Evolutionary conservation across 306 rosid species (phyloP).

Genomic region (Alnus glutinosa): DNA sequence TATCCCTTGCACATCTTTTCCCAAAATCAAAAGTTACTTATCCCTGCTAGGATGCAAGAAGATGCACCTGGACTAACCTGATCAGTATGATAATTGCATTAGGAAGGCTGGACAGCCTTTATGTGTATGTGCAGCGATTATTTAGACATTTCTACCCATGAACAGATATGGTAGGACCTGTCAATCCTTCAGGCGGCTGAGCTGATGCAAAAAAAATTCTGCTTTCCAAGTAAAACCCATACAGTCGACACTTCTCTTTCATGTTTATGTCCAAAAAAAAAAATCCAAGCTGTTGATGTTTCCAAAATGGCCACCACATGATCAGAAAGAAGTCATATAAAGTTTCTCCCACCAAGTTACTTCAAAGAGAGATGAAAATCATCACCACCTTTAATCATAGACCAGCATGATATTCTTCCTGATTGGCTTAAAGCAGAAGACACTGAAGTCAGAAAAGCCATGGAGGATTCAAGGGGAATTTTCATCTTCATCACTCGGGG

Average conservation of each 20-base stretch:
- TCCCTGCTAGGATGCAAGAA: not conserved
- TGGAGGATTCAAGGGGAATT: constrained; percentile 21
- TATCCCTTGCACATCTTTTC: constrained; percentile 22
- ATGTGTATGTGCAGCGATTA: constrained; percentile 14
- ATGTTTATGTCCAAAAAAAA: constrained; percentile 17
- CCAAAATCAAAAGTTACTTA: constrained; percentile 3
- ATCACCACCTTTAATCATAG: constrained; percentile 13
- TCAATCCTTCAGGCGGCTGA: not conserved
- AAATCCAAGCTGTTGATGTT: constrained; percentile 6
- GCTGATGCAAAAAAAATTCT: constrained; percentile 12
- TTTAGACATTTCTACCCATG: not conserved
- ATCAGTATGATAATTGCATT: not conserved
- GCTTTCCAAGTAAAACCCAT: constrained; percentile 10
- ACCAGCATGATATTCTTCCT: constrained; percentile 18
- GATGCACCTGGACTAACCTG: not conserved
- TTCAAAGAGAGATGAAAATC: constrained; percentile 12
- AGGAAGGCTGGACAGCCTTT: not conserved
- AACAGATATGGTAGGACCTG: not conserved
- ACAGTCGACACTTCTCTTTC: constrained; percentile 13
- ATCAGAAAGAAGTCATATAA: not conserved
- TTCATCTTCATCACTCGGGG: constrained; percentile 26
- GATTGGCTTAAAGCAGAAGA: constrained; percentile 19
- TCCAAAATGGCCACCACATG: constrained; percentile 4
- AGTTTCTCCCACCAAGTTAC: constrained; percentile 13
- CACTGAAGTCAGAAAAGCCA: constrained; percentile 18